These are phyloP conservation scores for Ceratocystis cacaofunesta DNA, from an alignment of 2,329 filamentous ascomycete genomes.

Conservation along the genomic window DNA sequence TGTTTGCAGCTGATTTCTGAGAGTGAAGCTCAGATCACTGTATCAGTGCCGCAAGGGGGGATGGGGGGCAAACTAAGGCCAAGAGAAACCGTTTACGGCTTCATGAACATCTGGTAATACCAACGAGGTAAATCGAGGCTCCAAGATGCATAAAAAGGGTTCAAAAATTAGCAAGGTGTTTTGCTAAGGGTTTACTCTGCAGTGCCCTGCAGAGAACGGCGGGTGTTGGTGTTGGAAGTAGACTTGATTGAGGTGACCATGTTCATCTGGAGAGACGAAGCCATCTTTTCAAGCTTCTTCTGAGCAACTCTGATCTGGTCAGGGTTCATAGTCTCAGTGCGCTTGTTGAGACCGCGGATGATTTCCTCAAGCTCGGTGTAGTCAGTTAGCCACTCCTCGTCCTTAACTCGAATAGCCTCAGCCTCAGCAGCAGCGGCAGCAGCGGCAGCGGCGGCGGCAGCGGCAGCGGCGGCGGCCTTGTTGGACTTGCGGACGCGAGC, in stretches of 20 bases:
- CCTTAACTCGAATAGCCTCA: slow-evolving; percentile 22
- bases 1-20: not conserved
- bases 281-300: slow-evolving; percentile 36
- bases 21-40: not conserved
- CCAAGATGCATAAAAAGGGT: not conserved
- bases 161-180: slow-evolving; percentile 6
- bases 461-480: slow-evolving; percentile 18
- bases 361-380: slow-evolving; percentile 48
- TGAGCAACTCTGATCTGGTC: slow-evolving; percentile 39
- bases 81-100: not conserved
- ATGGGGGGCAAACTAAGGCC: not conserved
- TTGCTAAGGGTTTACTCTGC: not conserved
- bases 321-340: slow-evolving; percentile 38
- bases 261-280: slow-evolving; percentile 28
- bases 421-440: slow-evolving; percentile 16
- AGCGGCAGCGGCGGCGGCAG: slow-evolving; percentile 15
- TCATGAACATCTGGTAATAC: not conserved
- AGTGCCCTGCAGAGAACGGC: slow-evolving; percentile 13
- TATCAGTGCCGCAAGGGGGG: not conserved
- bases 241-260: slow-evolving; percentile 21
- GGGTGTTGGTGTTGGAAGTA: slow-evolving; percentile 14
- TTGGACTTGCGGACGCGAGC: slow-evolving; percentile 11
- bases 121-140: slow-evolving; percentile 6
- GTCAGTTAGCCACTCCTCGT: slow-evolving; percentile 42
- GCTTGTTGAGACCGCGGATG: slow-evolving; percentile 34